Conservation (phyloP, 2,329 filamentous ascomycete genomes). For the Colletotrichum scovillei region DNA sequence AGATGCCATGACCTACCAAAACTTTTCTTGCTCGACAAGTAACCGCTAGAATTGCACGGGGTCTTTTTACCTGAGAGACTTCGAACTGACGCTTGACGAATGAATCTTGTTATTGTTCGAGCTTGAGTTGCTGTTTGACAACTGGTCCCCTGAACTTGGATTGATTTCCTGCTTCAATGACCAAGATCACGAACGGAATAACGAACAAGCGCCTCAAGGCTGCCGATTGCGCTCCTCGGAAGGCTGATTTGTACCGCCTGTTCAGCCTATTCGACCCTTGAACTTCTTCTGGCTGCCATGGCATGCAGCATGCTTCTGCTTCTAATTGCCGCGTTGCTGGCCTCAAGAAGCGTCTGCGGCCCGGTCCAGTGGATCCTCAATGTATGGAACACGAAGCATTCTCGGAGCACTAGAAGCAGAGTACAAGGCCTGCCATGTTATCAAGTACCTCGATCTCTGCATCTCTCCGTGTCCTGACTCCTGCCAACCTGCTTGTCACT, state of each 20-base stretch:
- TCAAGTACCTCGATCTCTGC: slow-evolving; percentile 14
- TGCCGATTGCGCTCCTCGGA: background rate
- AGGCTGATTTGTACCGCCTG: slow-evolving; percentile 5
- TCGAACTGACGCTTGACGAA: background rate
- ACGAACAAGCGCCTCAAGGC: background rate
- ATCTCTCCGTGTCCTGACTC: background rate
- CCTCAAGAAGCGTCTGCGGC: slow-evolving; percentile 3
- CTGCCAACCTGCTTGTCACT: background rate
- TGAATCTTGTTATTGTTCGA: background rate
- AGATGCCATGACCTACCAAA: too few relatives aligned
- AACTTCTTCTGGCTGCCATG: background rate
- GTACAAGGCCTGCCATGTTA: slow-evolving; percentile 10
- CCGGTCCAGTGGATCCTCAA: slow-evolving; percentile 18
- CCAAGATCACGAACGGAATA: background rate
- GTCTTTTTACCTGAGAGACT: too few relatives aligned
- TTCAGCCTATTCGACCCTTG: background rate
- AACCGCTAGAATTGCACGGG: too few relatives aligned
- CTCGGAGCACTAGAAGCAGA: background rate
- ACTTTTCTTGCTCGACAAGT: too few relatives aligned
- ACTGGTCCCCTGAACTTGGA: background rate
- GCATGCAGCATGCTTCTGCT: background rate
- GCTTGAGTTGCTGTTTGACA: background rate
- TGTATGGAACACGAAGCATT: background rate
- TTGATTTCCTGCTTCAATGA: background rate
- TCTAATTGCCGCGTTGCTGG: slow-evolving; percentile 5